Evolutionary conservation across 768 basidiomycete genomes (phyloP), one percentile per base, ranked within the genome.

Genomic region (Tulasnella sp.): DNA sequence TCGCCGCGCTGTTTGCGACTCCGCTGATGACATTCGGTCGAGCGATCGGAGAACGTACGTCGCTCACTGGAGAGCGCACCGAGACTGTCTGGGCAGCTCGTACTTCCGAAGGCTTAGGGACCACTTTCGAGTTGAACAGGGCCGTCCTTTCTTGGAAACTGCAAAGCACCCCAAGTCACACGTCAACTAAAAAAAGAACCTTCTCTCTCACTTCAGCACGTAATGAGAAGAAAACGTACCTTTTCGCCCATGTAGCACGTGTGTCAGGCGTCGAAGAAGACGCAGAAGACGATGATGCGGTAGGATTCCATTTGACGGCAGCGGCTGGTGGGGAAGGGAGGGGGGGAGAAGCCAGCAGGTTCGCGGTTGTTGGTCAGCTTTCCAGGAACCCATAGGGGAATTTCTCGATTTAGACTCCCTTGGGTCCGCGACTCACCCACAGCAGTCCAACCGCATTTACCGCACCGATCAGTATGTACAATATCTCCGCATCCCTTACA

Each of bases 401-500:
- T 58, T 71, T 82, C 76, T 68, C 62, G 76, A 88, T 94, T 83
- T 36, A 42, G n/a, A 56, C 39, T 48, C 34, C n/a, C n/a, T n/a
- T 31, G n/a, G 27, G 34, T 77, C 40, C 80, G 71, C 76, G 27
- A 68, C 80, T 74, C 83, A 95, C 94, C 94, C 77, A 93, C 94
- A 77, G 92, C 86, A 24, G 88, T 86, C 77, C 94, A 94, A 81
- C 94, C 94, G 84, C 94, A 96, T 85, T 89, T 92, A 85, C 93
- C 95, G 76, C 92, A 92, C 62, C 86, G 27, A 85, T 74, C 90
- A 90, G 58, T 42, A 46, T 87, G 83, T 42, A 95, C 93, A 80
- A 96, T 94, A 81, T 95, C 92, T 79, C 94, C 94, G 83, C 94
- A 96, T 84, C 93, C 88, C 80, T 93, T 89, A 86, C 94, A 96